Evolutionary conservation across 2,329 filamentous ascomycete species (phyloP).

Genomic region (Neofusicoccum umdonicola): DNA sequence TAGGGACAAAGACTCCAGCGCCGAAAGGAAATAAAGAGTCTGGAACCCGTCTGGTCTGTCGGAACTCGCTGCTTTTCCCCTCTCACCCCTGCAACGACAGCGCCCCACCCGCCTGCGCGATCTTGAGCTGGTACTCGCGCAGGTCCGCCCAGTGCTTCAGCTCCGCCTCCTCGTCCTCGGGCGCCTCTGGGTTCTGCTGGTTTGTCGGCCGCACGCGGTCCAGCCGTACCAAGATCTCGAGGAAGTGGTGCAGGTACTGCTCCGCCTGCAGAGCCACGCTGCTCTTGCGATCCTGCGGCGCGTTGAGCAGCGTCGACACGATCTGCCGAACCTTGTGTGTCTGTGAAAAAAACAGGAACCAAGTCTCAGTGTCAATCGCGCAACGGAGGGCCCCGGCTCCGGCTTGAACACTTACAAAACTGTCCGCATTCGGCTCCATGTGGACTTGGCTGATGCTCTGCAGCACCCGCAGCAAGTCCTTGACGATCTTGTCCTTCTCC

Average conservation of each 20-base stretch:
- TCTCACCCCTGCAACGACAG: slow-evolving; percentile 12
- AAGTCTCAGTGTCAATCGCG: slow-evolving; percentile 12
- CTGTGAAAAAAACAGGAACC: slow-evolving; percentile 33
- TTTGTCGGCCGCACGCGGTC: slow-evolving; percentile 7
- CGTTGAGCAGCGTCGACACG: slow-evolving; percentile 73
- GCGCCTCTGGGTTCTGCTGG: slow-evolving; percentile 23
- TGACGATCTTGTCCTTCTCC: slow-evolving; percentile 78
- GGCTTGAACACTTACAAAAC: slow-evolving; percentile 53
- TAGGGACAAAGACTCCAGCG: background rate
- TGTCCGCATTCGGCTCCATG: slow-evolving; percentile 70
- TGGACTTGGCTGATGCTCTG: slow-evolving; percentile 78
- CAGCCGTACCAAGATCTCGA: slow-evolving; percentile 65
- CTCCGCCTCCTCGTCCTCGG: slow-evolving; percentile 69
- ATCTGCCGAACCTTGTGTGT: slow-evolving; percentile 84
- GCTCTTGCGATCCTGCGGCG: slow-evolving; percentile 53
- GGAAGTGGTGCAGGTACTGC: slow-evolving; percentile 68
- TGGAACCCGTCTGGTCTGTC: background rate
- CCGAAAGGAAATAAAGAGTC: background rate
- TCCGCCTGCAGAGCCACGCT: slow-evolving; percentile 60
- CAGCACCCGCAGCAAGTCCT: slow-evolving; percentile 72
- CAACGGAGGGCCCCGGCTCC: background rate
- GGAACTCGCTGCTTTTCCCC: background rate
- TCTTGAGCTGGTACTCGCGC: slow-evolving; percentile 72
- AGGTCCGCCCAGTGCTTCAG: slow-evolving; percentile 75
- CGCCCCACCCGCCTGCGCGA: slow-evolving; percentile 61